Base-by-base conservation (phyloP, 768 basidiomycete genomes). In the Agaricus sinodeliciosus region DNA sequence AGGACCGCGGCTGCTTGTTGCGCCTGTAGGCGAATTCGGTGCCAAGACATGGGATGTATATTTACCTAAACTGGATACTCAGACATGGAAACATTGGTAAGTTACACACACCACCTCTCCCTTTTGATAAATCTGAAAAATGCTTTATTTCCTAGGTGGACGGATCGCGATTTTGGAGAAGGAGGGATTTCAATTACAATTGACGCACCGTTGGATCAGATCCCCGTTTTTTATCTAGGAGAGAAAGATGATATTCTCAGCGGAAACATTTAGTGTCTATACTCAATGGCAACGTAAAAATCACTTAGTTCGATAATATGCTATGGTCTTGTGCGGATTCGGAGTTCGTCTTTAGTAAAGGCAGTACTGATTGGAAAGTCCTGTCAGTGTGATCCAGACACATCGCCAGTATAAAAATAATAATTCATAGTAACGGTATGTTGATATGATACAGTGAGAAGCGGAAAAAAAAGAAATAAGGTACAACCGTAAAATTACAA, bases 141-240 rank as follows among this genome's bases (percentile, higher is more conserved):
- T 22, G 2, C 22, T n/a, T n/a, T 12, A 7, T 16, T 19, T 15
- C 22, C 34, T 43, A 70, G 66, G 70, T 70, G 69, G 68, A 62
- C 65, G 19, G 63, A 72, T 25, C 57, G 55, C 43, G 52, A 63
- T 34, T 63, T 66, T 49, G 66, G 65, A 9, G 50, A 44, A 22
- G 68, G 68, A 22, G 67, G 67, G 12, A 55, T 40, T 25, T 52
- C 49, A 25, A 57, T 69, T 12, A 69, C 62, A 44, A 55, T 69
- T n/a, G 62, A 58, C 51, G 67, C 68, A 1, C 55, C 58, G 8
- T 56, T 68, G 19, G 64, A 66, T 44, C 57, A 67, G 43, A 71
- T 72, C 13, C 70, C 67, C 1, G 66, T 72, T 15, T 65, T 69
- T 48, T 68, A 64, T 57, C 55, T 69, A 28, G 69, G 67, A 15